Evolutionary conservation across 306 rosid species (phyloP).

Genomic region (Prinsepia uniflora): DNA sequence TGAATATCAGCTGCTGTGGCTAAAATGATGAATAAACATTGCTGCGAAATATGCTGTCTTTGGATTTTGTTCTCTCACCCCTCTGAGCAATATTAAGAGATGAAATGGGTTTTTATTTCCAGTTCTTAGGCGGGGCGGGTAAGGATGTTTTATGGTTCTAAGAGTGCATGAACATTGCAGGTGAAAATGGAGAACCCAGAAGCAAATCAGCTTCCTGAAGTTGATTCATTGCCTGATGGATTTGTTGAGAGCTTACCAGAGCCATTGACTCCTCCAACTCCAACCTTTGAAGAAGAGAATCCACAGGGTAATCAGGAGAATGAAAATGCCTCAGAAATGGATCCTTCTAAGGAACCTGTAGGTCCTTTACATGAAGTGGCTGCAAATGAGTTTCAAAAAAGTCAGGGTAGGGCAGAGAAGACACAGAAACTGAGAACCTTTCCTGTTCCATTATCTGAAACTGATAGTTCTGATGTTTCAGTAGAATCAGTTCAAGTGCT

Average conservation of each 20-base stretch:
- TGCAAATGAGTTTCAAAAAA: constrained; percentile 40
- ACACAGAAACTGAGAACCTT: constrained; percentile 37
- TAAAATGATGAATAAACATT: too few species aligned
- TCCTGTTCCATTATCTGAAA: constrained; percentile 46
- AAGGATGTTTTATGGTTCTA: constrained; percentile 24
- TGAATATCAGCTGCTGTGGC: too few species aligned
- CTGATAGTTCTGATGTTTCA: constrained; percentile 36
- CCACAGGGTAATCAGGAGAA: constrained; percentile 38
- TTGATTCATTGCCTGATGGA: constrained; percentile 83
- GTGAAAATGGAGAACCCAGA: constrained; percentile 65
- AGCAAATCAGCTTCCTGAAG: constrained; percentile 88
- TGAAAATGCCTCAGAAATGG: constrained; percentile 29
- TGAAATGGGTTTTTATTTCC: background rate
- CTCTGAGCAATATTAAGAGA: too few species aligned
- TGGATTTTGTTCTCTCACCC: too few species aligned
- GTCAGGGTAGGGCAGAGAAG: constrained; percentile 41
- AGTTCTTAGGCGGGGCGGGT: constrained; percentile 8
- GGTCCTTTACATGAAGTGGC: constrained; percentile 27
- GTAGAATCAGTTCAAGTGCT: constrained; percentile 39
- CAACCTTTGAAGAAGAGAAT: constrained; percentile 54
- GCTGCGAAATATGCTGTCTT: too few species aligned
- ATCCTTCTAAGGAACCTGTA: constrained; percentile 32
- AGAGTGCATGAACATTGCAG: constrained; percentile 37
- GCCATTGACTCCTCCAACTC: constrained; percentile 61
- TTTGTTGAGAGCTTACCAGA: constrained; percentile 77